Evolutionary conservation across 1,139 yeast genomes (phyloP).

Genomic region (Taphrina wiesneri): DNA sequence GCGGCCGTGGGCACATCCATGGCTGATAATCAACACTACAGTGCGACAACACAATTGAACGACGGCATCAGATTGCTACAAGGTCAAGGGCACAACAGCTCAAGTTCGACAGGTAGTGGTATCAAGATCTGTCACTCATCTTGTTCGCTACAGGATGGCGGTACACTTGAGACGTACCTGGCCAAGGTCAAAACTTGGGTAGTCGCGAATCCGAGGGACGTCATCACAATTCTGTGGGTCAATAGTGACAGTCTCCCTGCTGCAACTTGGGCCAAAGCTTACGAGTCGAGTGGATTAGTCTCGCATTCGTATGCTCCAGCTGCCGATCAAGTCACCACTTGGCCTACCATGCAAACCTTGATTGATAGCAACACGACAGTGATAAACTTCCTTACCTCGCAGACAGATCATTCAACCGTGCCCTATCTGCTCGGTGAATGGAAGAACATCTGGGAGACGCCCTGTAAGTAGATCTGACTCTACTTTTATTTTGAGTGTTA

Average conservation of each 20-base stretch:
- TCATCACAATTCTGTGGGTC: constrained; percentile 33
- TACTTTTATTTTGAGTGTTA: not conserved
- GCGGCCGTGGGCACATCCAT: constrained; percentile 25
- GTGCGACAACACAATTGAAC: constrained; percentile 23
- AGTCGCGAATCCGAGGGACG: constrained; percentile 18
- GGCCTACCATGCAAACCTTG: constrained; percentile 21
- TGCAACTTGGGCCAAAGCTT: constrained; percentile 26
- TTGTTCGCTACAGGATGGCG: constrained; percentile 33
- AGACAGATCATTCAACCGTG: constrained; percentile 2
- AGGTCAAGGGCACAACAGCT: constrained; percentile 28
- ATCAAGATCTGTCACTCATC: constrained; percentile 30
- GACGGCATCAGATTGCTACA: constrained; percentile 32
- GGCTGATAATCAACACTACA: constrained; percentile 23
- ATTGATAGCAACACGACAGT: constrained; percentile 25
- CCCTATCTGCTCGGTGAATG: constrained; percentile 27
- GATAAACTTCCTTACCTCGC: constrained; percentile 24
- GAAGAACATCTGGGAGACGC: constrained; percentile 29
- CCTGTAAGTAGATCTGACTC: not conserved
- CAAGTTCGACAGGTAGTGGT: constrained; percentile 2
- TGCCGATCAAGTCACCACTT: constrained; percentile 11
- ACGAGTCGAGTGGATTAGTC: constrained; percentile 12
- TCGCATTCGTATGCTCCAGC: constrained; percentile 17
- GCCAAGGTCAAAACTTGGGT: constrained; percentile 28
- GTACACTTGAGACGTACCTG: constrained; percentile 27
- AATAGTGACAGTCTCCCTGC: constrained; percentile 26